A percentile compares a stretch with the other conserved stretches of the same genome.
Evolutionary conservation across 1,284 basidiomycete species (phyloP).

Genomic region (Cryptococcus neoformans): DNA sequence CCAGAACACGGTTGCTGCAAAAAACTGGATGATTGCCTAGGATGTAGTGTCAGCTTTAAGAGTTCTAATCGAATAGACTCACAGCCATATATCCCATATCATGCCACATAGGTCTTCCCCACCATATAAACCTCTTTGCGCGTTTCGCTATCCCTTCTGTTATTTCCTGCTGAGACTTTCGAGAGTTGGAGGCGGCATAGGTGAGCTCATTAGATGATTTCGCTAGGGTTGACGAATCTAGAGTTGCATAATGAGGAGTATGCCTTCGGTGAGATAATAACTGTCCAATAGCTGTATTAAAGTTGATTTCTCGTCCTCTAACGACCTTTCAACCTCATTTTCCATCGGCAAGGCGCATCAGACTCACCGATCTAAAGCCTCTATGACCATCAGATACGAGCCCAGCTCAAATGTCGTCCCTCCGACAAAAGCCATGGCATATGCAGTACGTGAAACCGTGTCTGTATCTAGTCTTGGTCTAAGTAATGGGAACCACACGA

Average conservation of each 20-base stretch:
- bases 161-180: neutral
- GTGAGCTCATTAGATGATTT: neutral
- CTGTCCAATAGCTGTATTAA: slow-evolving; percentile 28
- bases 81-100: slow-evolving; percentile 58
- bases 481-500: slow-evolving; percentile 56
- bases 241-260: neutral
- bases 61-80: neutral
- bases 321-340: neutral
- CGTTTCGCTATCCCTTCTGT: neutral
- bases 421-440: slow-evolving; percentile 54
- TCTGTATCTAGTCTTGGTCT: slow-evolving; percentile 33
- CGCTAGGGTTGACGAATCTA: neutral
- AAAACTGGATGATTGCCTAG: slow-evolving; percentile 54
- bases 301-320: slow-evolving; percentile 36
- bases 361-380: slow-evolving; percentile 52
- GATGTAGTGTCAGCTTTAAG: neutral
- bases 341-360: neutral
- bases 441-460: slow-evolving; percentile 37
- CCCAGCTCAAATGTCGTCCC: slow-evolving; percentile 59
- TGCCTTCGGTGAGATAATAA: slow-evolving; percentile 21
- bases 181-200: neutral
- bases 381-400: slow-evolving; percentile 53
- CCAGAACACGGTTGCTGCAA: slow-evolving; percentile 60
- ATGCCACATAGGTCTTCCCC: slow-evolving; percentile 52
- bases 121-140: slow-evolving; percentile 28